These are phyloP conservation scores for Zygosaccharomyces rouxii DNA, from an alignment of 805 yeast genomes.

Conservation along the genomic window DNA sequence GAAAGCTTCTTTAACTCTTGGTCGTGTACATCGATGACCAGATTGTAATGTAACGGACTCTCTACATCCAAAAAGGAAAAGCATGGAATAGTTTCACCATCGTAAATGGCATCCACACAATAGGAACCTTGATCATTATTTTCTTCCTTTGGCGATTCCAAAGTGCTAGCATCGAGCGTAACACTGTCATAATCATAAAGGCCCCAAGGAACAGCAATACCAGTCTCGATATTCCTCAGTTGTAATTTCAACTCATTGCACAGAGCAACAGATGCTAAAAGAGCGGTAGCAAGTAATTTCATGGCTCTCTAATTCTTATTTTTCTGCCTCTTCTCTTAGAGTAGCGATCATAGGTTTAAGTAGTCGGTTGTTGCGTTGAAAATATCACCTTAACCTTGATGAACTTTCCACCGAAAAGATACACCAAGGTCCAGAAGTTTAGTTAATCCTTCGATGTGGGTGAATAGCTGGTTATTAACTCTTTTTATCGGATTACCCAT, in stretches of 20 bases:
- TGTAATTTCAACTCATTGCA: conserved; percentile 5
- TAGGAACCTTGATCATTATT: conserved; percentile 8
- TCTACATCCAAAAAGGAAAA: conserved; percentile 23
- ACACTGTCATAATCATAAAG: conserved; percentile 5
- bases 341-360: neutral
- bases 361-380: neutral
- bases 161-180: conserved; percentile 1
- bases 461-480: neutral
- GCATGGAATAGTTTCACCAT: conserved; percentile 17
- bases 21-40: conserved; percentile 19
- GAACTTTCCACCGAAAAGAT: neutral
- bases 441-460: neutral
- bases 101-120: conserved; percentile 23
- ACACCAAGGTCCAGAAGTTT: neutral
- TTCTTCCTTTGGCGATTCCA: conserved; percentile 1
- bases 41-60: conserved; percentile 25
- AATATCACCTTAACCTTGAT: neutral
- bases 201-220: conserved; percentile 4
- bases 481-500: neutral
- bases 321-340: neutral
- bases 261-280: conserved; percentile 1
- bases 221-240: conserved; percentile 6
- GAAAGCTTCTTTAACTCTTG: conserved; percentile 21
- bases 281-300: neutral
- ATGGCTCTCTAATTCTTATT: neutral